Base-by-base conservation (phyloP, 352 stramenopile genomes). In the Globisporangium parvum region DNA sequence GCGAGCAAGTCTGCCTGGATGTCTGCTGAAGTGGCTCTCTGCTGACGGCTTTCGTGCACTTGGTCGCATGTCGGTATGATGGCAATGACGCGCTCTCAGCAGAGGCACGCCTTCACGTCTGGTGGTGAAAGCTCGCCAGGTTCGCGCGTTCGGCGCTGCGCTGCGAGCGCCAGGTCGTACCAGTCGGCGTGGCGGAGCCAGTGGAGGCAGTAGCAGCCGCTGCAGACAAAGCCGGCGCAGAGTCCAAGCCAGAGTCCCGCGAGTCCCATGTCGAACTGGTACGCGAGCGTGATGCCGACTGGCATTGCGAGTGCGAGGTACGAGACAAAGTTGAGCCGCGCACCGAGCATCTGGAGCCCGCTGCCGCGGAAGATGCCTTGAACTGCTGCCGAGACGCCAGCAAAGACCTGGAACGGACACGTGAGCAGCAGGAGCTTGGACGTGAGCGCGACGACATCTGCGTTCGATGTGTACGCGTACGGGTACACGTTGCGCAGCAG, bases 281-380 rank as follows among this genome's bases (percentile, higher is more conserved):
- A 85, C 9, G 79, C 86, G 9, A 96, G 67, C 23, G 85, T 57
- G 40, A 93, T 65, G 1, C 80, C 86, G 18, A 95, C 39, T 0
- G 88, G 86, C n/a, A 96, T 70, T 40, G 83, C 85, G 21, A 96
- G 58, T 21, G 80, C 51, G 35, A 96, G 78, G 67, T 93, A 96
- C 50, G 76, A 77, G 15, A 93, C 70, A 39, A 96, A 95, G 53
- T 95, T 96, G 59, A 91, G 74, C 15, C 74, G 74, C 10, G 88
- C 88, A 20, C 81, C 81, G 11, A 95, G 73, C n/a, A 73, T 58
- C 55, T 96, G 88, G 48, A 87, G 71, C 3, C 88, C 88, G 46
- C 73, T 85, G 11, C 80, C 88, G 15, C 85, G 80, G 45, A 96
- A 80, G 37, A 94, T 80, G 26, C 86, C 88, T 54, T 96, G 85